Evolutionary conservation across 169 alveolate species (phyloP).

Genomic region (Plasmodium inui): DNA sequence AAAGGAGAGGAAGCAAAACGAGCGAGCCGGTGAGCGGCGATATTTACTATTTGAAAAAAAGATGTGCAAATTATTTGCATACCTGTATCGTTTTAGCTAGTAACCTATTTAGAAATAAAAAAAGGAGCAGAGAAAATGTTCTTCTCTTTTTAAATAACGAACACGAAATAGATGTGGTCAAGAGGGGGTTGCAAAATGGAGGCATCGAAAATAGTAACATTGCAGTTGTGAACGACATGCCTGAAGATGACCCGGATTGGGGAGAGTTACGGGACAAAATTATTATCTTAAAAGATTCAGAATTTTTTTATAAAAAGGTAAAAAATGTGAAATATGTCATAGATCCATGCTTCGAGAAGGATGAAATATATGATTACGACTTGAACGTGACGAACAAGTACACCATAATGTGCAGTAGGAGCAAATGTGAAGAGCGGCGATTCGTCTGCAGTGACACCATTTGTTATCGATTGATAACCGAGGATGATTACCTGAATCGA

Average conservation of each 20-base stretch:
- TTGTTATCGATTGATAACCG: constrained; percentile 53
- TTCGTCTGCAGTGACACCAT: constrained; percentile 12
- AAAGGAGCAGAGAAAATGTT: constrained; percentile 31
- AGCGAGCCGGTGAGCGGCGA: neutral
- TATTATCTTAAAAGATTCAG: constrained; percentile 22
- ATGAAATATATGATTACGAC: constrained; percentile 61
- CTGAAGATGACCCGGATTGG: neutral
- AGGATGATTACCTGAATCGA: constrained; percentile 42
- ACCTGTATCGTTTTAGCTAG: constrained; percentile 33
- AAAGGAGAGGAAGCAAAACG: neutral
- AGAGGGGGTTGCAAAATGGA: constrained; percentile 27
- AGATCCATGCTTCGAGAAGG: constrained; percentile 69
- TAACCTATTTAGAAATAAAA: constrained; percentile 28
- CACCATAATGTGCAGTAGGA: constrained; percentile 60
- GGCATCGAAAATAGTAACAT: constrained; percentile 16
- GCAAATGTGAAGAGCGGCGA: constrained; percentile 67
- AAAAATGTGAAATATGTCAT: constrained; percentile 57
- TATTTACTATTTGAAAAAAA: constrained; percentile 55
- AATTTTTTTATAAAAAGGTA: constrained; percentile 17
- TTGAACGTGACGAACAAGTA: constrained; percentile 38
- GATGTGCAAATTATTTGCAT: constrained; percentile 62
- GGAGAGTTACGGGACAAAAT: constrained; percentile 39
- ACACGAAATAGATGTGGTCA: constrained; percentile 51
- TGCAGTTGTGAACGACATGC: constrained; percentile 16
- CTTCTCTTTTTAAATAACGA: constrained; percentile 69